A percentile compares a stretch with the other conserved stretches of the same genome.
Conservation (phyloP, 2,329 filamentous ascomycete species). For the Alternaria consortialis region DNA sequence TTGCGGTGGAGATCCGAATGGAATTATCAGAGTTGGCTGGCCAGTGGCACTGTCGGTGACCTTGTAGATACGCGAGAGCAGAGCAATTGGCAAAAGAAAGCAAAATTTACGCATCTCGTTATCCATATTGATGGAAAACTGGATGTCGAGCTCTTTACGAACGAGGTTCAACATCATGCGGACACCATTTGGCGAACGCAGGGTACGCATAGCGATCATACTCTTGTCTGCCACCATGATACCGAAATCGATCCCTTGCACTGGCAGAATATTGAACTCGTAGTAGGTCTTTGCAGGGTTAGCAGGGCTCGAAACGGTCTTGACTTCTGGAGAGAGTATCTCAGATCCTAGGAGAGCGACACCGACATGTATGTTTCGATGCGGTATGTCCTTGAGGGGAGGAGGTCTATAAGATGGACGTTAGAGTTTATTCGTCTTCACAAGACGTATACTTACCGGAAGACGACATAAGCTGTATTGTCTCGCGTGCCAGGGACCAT, state of each 20-base stretch:
- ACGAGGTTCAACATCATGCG: slow-evolving; percentile 55
- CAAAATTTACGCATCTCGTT: slow-evolving; percentile 43
- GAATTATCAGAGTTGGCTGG: slow-evolving; percentile 41
- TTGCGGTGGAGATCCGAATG: slow-evolving; percentile 52
- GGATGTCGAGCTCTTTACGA: slow-evolving; percentile 56
- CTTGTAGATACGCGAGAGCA: slow-evolving; percentile 54
- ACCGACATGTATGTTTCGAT: slow-evolving; percentile 16
- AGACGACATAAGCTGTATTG: slow-evolving; percentile 33
- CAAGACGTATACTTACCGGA: slow-evolving; percentile 27
- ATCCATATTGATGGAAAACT: slow-evolving; percentile 51
- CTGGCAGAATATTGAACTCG: slow-evolving; percentile 39
- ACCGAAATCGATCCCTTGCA: slow-evolving; percentile 68
- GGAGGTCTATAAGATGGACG: slow-evolving; percentile 21
- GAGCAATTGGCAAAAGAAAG: slow-evolving; percentile 57
- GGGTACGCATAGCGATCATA: slow-evolving; percentile 68
- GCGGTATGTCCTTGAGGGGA: slow-evolving; percentile 13
- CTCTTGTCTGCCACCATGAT: slow-evolving; percentile 62
- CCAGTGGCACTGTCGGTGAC: slow-evolving; percentile 15
- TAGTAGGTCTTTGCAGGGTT: slow-evolving; percentile 33
- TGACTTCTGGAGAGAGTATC: background rate
- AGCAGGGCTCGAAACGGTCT: slow-evolving; percentile 33
- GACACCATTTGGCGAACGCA: slow-evolving; percentile 39
- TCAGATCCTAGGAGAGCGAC: slow-evolving; percentile 15
- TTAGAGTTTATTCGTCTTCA: background rate
- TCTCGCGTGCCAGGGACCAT: slow-evolving; percentile 22